These are phyloP conservation scores for Xylaria sp. DNA, from an alignment of 2,329 filamentous ascomycete genomes.

Conservation along the genomic window DNA sequence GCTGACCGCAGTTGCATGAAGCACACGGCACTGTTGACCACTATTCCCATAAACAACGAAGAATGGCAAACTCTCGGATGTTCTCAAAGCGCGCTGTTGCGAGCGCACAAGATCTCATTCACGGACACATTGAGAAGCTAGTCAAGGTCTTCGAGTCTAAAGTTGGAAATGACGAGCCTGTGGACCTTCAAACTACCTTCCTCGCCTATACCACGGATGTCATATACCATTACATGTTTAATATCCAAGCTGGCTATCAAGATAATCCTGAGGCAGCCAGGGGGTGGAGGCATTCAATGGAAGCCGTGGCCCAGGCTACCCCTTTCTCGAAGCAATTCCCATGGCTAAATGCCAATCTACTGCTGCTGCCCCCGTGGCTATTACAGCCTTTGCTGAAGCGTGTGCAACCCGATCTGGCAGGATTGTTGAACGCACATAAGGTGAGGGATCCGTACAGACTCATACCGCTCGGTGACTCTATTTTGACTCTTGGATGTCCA, in stretches of 20 bases:
- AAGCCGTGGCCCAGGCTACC: constrained; percentile 6
- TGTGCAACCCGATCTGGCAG: constrained; percentile 2
- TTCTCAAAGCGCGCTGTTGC: constrained; percentile 13
- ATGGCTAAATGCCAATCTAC: background rate
- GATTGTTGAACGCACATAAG: constrained; percentile 1
- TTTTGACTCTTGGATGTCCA: background rate
- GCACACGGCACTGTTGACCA: constrained; percentile 6
- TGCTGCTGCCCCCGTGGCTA: background rate
- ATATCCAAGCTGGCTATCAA: constrained; percentile 3
- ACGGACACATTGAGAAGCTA: constrained; percentile 5
- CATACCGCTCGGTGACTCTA: background rate
- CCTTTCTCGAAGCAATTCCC: constrained; percentile 11
- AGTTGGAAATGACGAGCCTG: background rate
- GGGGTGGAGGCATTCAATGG: constrained; percentile 8
- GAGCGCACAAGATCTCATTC: constrained; percentile 5
- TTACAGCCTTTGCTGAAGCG: background rate
- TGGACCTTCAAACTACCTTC: background rate
- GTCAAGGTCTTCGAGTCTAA: background rate
- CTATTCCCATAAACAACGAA: constrained; percentile 2
- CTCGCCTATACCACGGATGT: constrained; percentile 7
- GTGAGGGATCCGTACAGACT: background rate
- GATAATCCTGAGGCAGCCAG: background rate
- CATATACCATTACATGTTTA: constrained; percentile 8
- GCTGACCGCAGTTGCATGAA: background rate
- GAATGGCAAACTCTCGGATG: constrained; percentile 11